Evolutionary conservation across 2,329 filamentous ascomycete species (phyloP), one percentile per base, ranked within the genome.

Genomic region (Paecilomyces fulvus): DNA sequence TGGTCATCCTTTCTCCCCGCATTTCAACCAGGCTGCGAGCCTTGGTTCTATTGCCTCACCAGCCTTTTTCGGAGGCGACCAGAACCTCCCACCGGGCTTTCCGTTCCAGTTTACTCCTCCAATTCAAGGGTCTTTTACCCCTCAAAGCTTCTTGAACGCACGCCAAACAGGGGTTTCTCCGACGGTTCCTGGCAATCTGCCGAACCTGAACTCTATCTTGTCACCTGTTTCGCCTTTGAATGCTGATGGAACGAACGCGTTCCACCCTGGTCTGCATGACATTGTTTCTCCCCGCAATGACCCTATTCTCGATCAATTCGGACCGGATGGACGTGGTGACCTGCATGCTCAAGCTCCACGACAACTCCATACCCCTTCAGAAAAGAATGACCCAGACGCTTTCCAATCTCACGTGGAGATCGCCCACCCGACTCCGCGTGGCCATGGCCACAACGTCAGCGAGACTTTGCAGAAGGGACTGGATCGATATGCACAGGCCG

Each of bases 401-500:
- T 76, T 70, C 62, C 75, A 70, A 59, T 69, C 70, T 37, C 69
- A 70, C 57, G 70, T 79, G 43, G 79, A 82, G 56, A 83, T 86
- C 63, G 80, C 79, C 25, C 79, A 83, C 51, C 83, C 83, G 9
- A 84, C 79, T 53, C 83, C 84, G 56, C 79, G 80, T 61, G 80
- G 80, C 37, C 82, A 85, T 70, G 79, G 79, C 56, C 88, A 92
- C 63, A 91, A 91, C 63, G 80, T 89, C 46, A 91, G 87, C 65
- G 82, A 86, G 60, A 89, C 84, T 50, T 79, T 95, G 23, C 90
- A 96, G 69, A 87, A 86, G 59, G 90, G 94, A 63, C 87, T 95
- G 56, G 87, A 94, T 43, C 68, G 70, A 43, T 66, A 69, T 59
- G 60, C 60, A 52, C 88, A 92, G 66, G 87, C 89, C 3, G 89